phyloP scores from a whole-genome alignment of 768 basidiomycete species.

The Strobilomyces confusus region DNA sequence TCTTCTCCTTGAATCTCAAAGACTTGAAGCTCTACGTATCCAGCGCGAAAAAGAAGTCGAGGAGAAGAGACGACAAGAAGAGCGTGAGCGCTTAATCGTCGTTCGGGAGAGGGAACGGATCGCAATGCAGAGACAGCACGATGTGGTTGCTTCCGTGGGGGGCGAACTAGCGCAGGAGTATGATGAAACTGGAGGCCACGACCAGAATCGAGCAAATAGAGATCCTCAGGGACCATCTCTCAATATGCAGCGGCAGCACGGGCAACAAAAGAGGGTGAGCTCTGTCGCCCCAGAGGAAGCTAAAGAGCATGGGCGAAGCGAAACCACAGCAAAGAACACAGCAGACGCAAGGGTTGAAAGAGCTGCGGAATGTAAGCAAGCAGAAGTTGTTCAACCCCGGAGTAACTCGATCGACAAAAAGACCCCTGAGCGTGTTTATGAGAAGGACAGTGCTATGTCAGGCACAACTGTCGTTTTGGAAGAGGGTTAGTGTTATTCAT shows the following conservation, averaged over 20 bases:
- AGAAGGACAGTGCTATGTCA: conserved; percentile 1
- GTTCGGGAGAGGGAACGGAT: conserved; percentile 33
- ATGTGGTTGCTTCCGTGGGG: conserved; percentile 14
- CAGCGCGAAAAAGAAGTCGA: conserved; percentile 27
- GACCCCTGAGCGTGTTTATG: neutral
- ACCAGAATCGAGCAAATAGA: conserved; percentile 11
- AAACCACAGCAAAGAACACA: neutral
- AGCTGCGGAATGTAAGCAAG: neutral
- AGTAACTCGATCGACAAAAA: neutral
- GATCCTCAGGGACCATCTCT: neutral
- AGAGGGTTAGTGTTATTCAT: conserved; percentile 23
- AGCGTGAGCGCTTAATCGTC: conserved; percentile 28
- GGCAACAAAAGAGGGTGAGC: conserved; percentile 1
- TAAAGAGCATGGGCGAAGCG: neutral
- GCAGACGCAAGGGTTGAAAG: neutral
- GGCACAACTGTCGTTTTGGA: conserved; percentile 1
- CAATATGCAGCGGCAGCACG: neutral
- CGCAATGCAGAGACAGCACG: conserved; percentile 27
- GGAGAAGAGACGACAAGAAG: conserved; percentile 17
- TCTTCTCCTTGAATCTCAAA: conserved; percentile 39
- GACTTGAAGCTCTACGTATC: conserved; percentile 37
- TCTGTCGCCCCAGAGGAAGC: neutral
- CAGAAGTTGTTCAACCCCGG: neutral
- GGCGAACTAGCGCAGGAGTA: conserved; percentile 11
- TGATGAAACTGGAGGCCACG: conserved; percentile 28